Base-by-base conservation (phyloP, 78 protist species). In the Protostelium mycophagum region DNA sequence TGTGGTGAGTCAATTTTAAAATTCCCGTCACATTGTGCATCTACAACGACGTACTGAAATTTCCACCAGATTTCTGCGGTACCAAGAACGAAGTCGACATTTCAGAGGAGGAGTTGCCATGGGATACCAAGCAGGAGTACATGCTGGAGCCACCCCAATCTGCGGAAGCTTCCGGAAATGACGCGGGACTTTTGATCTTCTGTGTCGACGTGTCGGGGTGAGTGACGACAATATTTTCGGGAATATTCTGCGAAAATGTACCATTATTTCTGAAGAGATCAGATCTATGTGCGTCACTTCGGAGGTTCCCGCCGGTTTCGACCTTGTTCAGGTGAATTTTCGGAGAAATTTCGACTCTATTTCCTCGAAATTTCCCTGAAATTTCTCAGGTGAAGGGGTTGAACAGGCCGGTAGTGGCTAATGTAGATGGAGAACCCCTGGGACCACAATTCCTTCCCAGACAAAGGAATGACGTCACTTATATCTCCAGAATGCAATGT, bases 321-420 rank as follows among this genome's bases (percentile, higher is more conserved):
- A 5, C 31, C 73, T 51, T 5, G 31, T 51, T 5, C 73, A 51
- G 73, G 73, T 51, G 73, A 51, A 16, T 51, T n/a, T n/a, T n/a
- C n/a, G n/a, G n/a, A n/a, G n/a, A n/a, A n/a, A n/a, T n/a, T n/a
- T n/a, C n/a, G n/a, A n/a, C n/a, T n/a, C n/a, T n/a, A n/a, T n/a
- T n/a, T n/a, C n/a, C n/a, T n/a, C n/a, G n/a, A n/a, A n/a, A n/a
- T n/a, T n/a, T n/a, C n/a, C n/a, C n/a, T n/a, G n/a, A n/a, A n/a
- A n/a, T n/a, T n/a, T n/a, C n/a, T n/a, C 73, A 51, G 73, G 73
- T 51, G 73, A 51, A 51, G 73, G 73, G 73, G 73, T 51, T 51
- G 73, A 51, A 51, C 73, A 16, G 5, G 5, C 73, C 73, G 73
- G n/a, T n/a, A n/a, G n/a, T n/a, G n/a, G 16, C 5, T 5, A 51